Evolutionary conservation across 1,284 basidiomycete genomes (phyloP), one percentile per base, ranked within the genome.

Genomic region (Boletus sp.): DNA sequence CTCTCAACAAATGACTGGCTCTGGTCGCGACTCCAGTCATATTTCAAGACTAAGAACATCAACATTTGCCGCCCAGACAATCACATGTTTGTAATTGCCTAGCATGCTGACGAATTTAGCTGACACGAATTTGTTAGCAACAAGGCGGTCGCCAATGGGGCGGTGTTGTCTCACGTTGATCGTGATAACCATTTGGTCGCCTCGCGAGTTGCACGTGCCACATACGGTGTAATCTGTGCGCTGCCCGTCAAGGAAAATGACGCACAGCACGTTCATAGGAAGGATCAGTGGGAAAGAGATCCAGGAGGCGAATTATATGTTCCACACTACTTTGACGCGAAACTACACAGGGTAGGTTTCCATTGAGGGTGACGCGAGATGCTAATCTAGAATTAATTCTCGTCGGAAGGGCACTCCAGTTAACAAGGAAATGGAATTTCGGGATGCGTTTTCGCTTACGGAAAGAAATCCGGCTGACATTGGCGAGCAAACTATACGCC

Each of bases 71-170:
- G 69, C 6, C 68, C 70, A 0, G 65, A 69, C 29, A 56, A 60
- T 20, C 57, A 46, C 13, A 32, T 58, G 56, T 56, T 8, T 4
- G 52, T 37, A 3, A 9, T 25, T 42, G 19, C 10, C 20, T 42
- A 8, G 16, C 14, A 3, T 32, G 8, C 16, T 27, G 20, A 3
- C 13, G 5, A 5, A 2, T 9, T 20, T 36, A 9, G 7, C 34
- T 55, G 22, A 55, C 7, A 8, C 8, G 0, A n/a, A 45, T 39
- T 20, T 5, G 14, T 10, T 16, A 77, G 76, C 14, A 76, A 74
- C 44, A 79, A 78, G 54, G 75, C 74, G 0, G 77, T 78, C 2
- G 71, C 76, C 0, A 71, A 77, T 44, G 77, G 77, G 2, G 76
- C 73, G 0, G 65, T 78, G 5, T 75, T 72, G 4, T 77, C 71